Conservation (phyloP, 768 basidiomycete species). For the Coprinellus aureogranulatus region DNA sequence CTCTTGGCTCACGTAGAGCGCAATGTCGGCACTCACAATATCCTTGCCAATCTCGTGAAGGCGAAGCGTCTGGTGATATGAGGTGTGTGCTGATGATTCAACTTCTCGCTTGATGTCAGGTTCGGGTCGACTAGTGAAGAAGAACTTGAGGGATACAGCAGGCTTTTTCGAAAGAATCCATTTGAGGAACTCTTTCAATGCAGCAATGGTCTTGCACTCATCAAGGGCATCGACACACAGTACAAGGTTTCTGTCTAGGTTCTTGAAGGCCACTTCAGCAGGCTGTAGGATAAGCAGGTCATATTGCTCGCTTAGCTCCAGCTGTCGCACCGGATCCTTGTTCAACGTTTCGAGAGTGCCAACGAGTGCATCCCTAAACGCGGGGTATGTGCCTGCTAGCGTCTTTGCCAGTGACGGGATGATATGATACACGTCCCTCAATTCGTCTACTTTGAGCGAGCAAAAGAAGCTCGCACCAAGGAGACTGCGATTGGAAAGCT, state of each 20-base stretch:
- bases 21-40: slow-evolving; percentile 5
- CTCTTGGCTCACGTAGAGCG: background rate
- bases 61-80: background rate
- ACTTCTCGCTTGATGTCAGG: slow-evolving; percentile 7
- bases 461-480: slow-evolving; percentile 11
- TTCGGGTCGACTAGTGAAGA: slow-evolving; percentile 20
- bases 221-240: slow-evolving; percentile 22
- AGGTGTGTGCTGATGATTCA: background rate
- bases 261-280: background rate
- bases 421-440: background rate
- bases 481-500: background rate
- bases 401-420: slow-evolving; percentile 1
- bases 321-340: background rate
- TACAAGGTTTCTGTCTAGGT: background rate
- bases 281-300: background rate
- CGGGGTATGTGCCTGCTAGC: background rate
- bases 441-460: background rate
- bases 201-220: slow-evolving; percentile 14
- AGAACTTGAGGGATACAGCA: slow-evolving; percentile 17
- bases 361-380: background rate
- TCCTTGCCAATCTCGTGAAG: slow-evolving; percentile 9
- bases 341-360: background rate
- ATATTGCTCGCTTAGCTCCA: slow-evolving; percentile 1
- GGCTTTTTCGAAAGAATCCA: slow-evolving; percentile 4
- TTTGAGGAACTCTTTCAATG: slow-evolving; percentile 13